Conservation (phyloP, 2,329 filamentous ascomycete genomes). For the Phyllosticta citribraziliensis region DNA sequence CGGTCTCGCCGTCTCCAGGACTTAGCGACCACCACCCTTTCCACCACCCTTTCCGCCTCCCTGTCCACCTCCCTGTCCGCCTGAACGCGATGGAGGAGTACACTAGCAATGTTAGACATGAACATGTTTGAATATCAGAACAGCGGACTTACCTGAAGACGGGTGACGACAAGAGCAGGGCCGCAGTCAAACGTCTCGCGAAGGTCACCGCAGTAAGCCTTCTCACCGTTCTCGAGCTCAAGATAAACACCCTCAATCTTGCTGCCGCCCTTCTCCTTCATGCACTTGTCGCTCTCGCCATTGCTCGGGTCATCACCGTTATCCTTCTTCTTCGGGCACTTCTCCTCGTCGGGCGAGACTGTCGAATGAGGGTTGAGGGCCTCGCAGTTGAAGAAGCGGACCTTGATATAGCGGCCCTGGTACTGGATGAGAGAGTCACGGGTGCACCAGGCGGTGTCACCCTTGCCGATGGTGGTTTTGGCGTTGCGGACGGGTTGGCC, state of each 20-base stretch:
- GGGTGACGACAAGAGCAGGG: not conserved
- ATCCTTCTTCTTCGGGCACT: not conserved
- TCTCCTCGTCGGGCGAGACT: not conserved
- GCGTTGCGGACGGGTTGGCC: not conserved
- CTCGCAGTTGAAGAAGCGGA: not conserved
- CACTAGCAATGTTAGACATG: not conserved
- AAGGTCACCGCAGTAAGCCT: not conserved
- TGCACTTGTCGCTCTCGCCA: not conserved
- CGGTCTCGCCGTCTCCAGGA: too few species aligned
- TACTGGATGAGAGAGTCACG: not conserved
- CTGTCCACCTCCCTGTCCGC: not conserved
- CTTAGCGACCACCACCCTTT: too few species aligned
- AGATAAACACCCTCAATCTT: not conserved
- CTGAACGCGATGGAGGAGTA: not conserved
- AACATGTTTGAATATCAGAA: not conserved
- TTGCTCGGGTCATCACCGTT: not conserved
- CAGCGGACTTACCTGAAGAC: not conserved
- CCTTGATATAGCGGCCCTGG: not conserved
- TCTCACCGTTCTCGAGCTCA: not conserved
- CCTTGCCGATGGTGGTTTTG: not conserved
- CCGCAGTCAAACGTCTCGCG: not conserved
- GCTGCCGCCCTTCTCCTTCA: not conserved
- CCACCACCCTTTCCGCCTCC: too few species aligned
- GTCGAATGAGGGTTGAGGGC: not conserved
- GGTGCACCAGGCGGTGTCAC: not conserved